phyloP scores from a whole-genome alignment of 331 rosid species.

The Rosa hybrid region DNA sequence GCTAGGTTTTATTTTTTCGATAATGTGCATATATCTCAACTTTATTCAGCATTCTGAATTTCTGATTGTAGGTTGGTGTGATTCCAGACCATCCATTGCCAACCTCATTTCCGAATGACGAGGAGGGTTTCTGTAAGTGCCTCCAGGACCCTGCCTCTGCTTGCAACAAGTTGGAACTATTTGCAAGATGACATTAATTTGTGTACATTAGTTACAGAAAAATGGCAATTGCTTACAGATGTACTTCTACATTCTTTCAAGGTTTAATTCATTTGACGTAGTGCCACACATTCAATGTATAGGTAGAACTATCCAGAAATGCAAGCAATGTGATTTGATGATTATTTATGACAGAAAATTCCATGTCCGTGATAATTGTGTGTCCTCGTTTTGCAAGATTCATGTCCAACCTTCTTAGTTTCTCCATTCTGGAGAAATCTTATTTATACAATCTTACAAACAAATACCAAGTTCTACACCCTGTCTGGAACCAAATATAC shows the following conservation, averaged over 20 bases:
- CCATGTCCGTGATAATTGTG: not conserved
- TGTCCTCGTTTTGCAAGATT: not conserved
- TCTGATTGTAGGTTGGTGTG: conserved; percentile 68
- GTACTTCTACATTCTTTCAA: conserved; percentile 8
- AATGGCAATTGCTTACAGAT: not conserved
- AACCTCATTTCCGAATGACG: conserved; percentile 78
- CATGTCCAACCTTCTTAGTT: not conserved
- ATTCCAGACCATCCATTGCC: conserved; percentile 96
- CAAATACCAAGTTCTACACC: not conserved
- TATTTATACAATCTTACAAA: not conserved
- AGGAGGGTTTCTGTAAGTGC: conserved; percentile 80
- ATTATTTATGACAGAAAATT: not conserved
- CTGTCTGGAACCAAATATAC: not conserved
- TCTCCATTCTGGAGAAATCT: not conserved
- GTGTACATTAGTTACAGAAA: not conserved
- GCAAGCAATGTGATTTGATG: not conserved
- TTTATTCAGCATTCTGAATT: not conserved
- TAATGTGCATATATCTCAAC: not conserved
- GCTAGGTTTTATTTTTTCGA: not conserved
- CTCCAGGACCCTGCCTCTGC: conserved; percentile 80
- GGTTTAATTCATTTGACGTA: not conserved
- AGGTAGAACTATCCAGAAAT: not conserved
- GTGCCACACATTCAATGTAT: conserved; percentile 3
- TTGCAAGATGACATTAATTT: conserved; percentile 46
- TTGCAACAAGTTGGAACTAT: conserved; percentile 74